Conservation (phyloP, 495 filamentous ascomycete species). For the Neurospora hispaniola region DNA sequence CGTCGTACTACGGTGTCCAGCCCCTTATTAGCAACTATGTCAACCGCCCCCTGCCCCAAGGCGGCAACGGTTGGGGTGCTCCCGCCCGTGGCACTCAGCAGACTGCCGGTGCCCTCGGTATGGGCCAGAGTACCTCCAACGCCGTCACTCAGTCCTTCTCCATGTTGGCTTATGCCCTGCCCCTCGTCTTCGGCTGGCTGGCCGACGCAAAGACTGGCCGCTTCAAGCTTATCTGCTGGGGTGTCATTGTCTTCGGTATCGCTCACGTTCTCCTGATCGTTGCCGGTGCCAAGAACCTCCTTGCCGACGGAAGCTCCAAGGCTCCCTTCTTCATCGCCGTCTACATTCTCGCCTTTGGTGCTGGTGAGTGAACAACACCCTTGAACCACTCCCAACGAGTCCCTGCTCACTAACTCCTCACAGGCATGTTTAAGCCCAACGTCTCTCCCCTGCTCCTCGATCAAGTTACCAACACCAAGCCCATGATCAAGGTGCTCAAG, state of each 20-base stretch:
- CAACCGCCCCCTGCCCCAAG: constrained; percentile 42
- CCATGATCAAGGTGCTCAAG: constrained; percentile 32
- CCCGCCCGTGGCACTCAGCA: constrained; percentile 42
- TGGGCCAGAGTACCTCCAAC: constrained; percentile 51
- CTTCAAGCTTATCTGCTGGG: constrained; percentile 52
- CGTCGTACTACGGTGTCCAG: constrained; percentile 48
- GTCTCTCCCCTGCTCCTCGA: constrained; percentile 53
- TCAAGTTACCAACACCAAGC: constrained; percentile 41
- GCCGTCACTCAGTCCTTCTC: constrained; percentile 49
- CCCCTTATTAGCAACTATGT: constrained; percentile 50
- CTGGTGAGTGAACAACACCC: constrained; percentile 43
- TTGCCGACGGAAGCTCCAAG: constrained; percentile 45
- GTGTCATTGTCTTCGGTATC: constrained; percentile 51
- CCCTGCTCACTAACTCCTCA: not conserved
- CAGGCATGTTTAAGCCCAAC: constrained; percentile 54
- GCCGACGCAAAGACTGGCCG: constrained; percentile 49
- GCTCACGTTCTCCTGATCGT: constrained; percentile 55
- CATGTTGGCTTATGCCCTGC: constrained; percentile 49
- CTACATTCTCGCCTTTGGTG: constrained; percentile 48
- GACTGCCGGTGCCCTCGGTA: constrained; percentile 47
- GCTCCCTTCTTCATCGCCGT: constrained; percentile 49
- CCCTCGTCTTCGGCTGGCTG: constrained; percentile 46
- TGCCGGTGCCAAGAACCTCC: constrained; percentile 47
- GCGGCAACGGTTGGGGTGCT: constrained; percentile 53
- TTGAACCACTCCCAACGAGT: not conserved